A percentile compares a stretch with the other conserved stretches of the same genome.
These are phyloP conservation scores for Penicillium crustosum DNA, from an alignment of 2,329 filamentous ascomycete species.

Conservation along the genomic window DNA sequence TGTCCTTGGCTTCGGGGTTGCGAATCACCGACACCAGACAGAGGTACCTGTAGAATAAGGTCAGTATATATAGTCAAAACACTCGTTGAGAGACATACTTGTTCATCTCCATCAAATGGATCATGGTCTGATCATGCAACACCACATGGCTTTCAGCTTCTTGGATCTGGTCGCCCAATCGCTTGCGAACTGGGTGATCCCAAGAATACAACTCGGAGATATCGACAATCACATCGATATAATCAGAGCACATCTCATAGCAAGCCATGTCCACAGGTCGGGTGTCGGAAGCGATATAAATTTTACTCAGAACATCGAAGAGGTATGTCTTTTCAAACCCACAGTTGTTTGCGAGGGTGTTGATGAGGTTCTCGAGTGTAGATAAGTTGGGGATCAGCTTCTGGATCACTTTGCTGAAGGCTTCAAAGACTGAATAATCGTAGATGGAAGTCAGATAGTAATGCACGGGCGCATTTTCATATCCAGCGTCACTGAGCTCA, in stretches of 20 bases:
- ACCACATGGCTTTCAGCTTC: conserved; percentile 64
- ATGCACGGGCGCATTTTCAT: conserved; percentile 88
- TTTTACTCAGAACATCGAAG: conserved; percentile 96
- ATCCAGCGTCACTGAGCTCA: conserved; percentile 87
- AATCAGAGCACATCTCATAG: conserved; percentile 98
- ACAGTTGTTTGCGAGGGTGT: conserved; percentile 88
- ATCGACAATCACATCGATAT: conserved; percentile 97
- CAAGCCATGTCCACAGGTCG: conserved; percentile 90
- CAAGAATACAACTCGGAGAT: conserved; percentile 94
- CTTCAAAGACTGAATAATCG: conserved; percentile 97
- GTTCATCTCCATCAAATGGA: conserved; percentile 67
- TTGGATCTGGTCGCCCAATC: conserved; percentile 48
- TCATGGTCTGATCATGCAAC: conserved; percentile 60
- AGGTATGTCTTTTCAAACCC: conserved; percentile 97
- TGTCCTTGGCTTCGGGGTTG: conserved; percentile 63
- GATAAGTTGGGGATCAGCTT: conserved; percentile 92
- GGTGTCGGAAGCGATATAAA: conserved; percentile 96
- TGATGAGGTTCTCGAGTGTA: conserved; percentile 89
- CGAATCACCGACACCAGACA: conserved; percentile 66
- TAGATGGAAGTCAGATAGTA: conserved; percentile 98
- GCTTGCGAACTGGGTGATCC: conserved; percentile 49
- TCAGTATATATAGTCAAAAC: background rate
- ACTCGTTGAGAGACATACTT: conserved; percentile 49
- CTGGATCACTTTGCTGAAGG: conserved; percentile 97
- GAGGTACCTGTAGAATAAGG: conserved; percentile 52